These are phyloP conservation scores for Xylariaceae sp. DNA, from an alignment of 2,329 filamentous ascomycete species.

Conservation along the genomic window DNA sequence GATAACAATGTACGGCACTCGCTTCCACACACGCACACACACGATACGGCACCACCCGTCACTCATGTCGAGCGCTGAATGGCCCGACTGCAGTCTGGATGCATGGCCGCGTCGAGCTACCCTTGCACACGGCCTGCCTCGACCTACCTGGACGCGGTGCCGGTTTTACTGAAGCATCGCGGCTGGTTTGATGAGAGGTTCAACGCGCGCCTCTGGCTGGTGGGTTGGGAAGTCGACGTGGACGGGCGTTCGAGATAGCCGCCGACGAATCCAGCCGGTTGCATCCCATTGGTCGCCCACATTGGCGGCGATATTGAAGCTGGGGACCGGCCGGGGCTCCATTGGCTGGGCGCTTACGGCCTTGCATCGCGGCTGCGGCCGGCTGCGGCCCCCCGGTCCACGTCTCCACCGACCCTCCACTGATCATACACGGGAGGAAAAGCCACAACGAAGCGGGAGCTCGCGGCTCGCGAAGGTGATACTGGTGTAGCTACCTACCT, in stretches of 20 bases:
- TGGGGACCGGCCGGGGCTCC: constrained; percentile 3
- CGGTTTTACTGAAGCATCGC: constrained; percentile 7
- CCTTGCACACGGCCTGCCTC: constrained; percentile 4
- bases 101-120: constrained; percentile 3
- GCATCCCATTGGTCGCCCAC: constrained; percentile 15
- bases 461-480: too few species aligned
- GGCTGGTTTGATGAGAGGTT: constrained; percentile 19
- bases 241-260: constrained; percentile 25
- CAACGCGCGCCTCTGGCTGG: constrained; percentile 19
- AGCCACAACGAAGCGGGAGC: too few species aligned
- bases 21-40: constrained; percentile 1
- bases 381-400: constrained; percentile 7
- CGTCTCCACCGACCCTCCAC: constrained; percentile 8
- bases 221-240: constrained; percentile 16
- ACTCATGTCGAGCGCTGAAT: constrained; percentile 15
- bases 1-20: neutral
- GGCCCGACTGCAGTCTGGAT: constrained; percentile 6
- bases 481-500: too few species aligned
- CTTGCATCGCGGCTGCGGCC: constrained; percentile 22
- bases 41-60: neutral
- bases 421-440: constrained; percentile 2
- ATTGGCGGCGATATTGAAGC: constrained; percentile 12
- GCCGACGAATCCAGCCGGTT: constrained; percentile 13
- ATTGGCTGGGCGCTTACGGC: constrained; percentile 21
- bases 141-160: constrained; percentile 3